A percentile compares a stretch with the other conserved stretches of the same genome.
These are phyloP conservation scores for Testicularia cyperi DNA, from an alignment of 1,284 basidiomycete genomes.

Conservation along the genomic window DNA sequence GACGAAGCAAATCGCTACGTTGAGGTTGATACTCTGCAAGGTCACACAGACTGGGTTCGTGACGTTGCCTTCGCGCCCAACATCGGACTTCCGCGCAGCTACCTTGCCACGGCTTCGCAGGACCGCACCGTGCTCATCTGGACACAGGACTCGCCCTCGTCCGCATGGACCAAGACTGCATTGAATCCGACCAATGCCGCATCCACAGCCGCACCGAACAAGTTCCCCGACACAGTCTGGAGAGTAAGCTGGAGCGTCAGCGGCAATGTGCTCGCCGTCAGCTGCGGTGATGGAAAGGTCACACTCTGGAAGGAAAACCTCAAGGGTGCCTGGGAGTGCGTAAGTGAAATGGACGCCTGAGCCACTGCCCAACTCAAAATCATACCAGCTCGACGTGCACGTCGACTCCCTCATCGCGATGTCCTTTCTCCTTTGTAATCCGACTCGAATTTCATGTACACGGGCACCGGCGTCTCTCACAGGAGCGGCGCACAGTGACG, in stretches of 20 bases:
- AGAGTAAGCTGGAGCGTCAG: constrained; percentile 94
- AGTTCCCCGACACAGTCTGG: constrained; percentile 70
- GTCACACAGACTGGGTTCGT: constrained; percentile 92
- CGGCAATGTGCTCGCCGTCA: constrained; percentile 93
- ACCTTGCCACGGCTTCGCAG: constrained; percentile 93
- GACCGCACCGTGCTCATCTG: constrained; percentile 86
- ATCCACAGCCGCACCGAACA: constrained; percentile 15
- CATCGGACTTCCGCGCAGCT: constrained; percentile 87
- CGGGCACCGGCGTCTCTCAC: too few species aligned
- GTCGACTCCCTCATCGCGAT: too few species aligned
- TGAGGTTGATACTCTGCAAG: constrained; percentile 49
- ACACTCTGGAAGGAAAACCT: constrained; percentile 97
- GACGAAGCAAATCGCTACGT: constrained; percentile 51
- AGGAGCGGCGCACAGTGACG: too few species aligned
- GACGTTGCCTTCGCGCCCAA: constrained; percentile 98
- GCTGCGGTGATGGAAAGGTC: constrained; percentile 96
- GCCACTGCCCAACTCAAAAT: too few species aligned
- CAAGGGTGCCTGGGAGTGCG: constrained; percentile 91
- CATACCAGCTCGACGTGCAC: too few species aligned
- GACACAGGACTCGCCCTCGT: constrained; percentile 78
- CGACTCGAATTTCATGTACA: too few species aligned
- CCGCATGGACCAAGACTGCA: constrained; percentile 81
- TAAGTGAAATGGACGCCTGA: constrained; percentile 61
- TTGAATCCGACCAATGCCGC: constrained; percentile 68
- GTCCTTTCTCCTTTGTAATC: too few species aligned